Evolutionary conservation across 371 early-diverging fungal genomes (phyloP).

Genomic region (Zopfochytrium polystomum): DNA sequence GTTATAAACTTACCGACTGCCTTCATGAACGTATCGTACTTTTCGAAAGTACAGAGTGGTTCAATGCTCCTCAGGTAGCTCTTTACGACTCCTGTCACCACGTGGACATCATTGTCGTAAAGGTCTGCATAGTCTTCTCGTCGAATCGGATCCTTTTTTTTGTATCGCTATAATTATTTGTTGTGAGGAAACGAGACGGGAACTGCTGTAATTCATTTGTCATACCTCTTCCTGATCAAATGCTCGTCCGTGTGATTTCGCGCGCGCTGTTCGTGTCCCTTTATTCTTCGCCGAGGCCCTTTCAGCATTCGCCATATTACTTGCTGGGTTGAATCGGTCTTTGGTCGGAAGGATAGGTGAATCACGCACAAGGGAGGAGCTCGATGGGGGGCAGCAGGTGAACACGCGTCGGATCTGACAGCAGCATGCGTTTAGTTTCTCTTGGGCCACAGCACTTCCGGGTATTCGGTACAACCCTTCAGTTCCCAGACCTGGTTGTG

Average conservation of each 20-base stretch:
- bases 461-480: conserved; percentile 51
- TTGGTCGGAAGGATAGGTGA: conserved; percentile 19
- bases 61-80: conserved; percentile 38
- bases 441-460: conserved; percentile 37
- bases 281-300: too few relatives aligned
- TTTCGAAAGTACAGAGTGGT: conserved; percentile 38
- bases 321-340: too few relatives aligned
- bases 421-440: conserved; percentile 36
- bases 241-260: too few relatives aligned
- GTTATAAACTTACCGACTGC: conserved; percentile 36
- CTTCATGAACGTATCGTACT: conserved; percentile 41
- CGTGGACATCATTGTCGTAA: conserved; percentile 52
- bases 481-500: conserved; percentile 41
- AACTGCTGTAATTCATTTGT: too few relatives aligned
- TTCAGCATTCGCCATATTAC: too few relatives aligned
- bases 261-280: too few relatives aligned
- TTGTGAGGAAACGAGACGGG: too few relatives aligned
- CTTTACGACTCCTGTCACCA: conserved; percentile 46
- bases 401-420: conserved; percentile 31
- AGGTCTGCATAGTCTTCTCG: too few relatives aligned
- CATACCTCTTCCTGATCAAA: too few relatives aligned
- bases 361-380: too few relatives aligned
- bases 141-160: too few relatives aligned
- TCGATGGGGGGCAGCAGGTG: conserved; percentile 35
- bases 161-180: too few relatives aligned